A percentile compares a stretch with the other conserved stretches of the same genome.
Evolutionary conservation across 2,329 filamentous ascomycete genomes (phyloP).

Genomic region (Fusarium armeniacum): DNA sequence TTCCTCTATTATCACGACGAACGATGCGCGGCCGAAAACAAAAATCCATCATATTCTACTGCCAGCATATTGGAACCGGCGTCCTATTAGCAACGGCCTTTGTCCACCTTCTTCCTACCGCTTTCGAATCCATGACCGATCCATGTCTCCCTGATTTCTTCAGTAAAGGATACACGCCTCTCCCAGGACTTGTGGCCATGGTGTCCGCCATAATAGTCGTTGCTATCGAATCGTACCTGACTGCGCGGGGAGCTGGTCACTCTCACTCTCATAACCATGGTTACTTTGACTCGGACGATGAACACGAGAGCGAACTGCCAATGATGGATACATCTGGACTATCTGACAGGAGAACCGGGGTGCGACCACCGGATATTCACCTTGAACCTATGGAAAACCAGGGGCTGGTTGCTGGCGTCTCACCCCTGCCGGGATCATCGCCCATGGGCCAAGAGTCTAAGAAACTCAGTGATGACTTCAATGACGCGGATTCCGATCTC

Average conservation of each 20-base stretch:
- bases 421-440: slow-evolving; percentile 69
- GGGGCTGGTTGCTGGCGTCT: slow-evolving; percentile 70
- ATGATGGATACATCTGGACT: slow-evolving; percentile 52
- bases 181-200: slow-evolving; percentile 88
- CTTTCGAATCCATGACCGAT: slow-evolving; percentile 75
- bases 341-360: slow-evolving; percentile 56
- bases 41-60: slow-evolving; percentile 73
- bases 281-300: slow-evolving; percentile 65
- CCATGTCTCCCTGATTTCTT: slow-evolving; percentile 84
- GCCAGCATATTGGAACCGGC: slow-evolving; percentile 83
- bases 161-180: slow-evolving; percentile 81
- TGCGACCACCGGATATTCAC: slow-evolving; percentile 64
- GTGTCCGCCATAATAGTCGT: slow-evolving; percentile 85
- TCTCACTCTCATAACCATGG: slow-evolving; percentile 68
- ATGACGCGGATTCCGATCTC: slow-evolving; percentile 68
- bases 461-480: slow-evolving; percentile 53
- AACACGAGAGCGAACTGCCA: slow-evolving; percentile 53
- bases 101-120: slow-evolving; percentile 79
- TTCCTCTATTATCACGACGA: slow-evolving; percentile 74
- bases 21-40: slow-evolving; percentile 70
- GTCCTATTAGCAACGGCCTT: slow-evolving; percentile 90
- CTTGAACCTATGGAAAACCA: slow-evolving; percentile 67
- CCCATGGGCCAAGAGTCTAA: slow-evolving; percentile 53
- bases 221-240: slow-evolving; percentile 89
- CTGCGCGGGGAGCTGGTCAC: slow-evolving; percentile 75